Evolutionary conservation across 202 grass and related monocot species (phyloP), one percentile per base, ranked within the genome.

Genomic region (Schoenoplectus triqueter): DNA sequence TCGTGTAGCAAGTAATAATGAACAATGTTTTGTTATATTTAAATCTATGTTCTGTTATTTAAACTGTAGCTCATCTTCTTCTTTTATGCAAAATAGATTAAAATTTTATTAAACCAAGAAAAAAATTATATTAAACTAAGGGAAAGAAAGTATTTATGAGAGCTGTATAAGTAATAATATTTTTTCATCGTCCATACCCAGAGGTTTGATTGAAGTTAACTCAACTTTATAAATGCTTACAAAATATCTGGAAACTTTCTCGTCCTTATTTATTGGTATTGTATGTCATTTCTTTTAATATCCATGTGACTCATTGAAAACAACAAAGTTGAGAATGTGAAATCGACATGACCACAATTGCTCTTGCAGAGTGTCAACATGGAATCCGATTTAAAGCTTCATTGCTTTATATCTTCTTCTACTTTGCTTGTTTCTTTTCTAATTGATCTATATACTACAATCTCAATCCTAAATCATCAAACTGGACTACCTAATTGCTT

Each of bases 311-410:
- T 21, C 1, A 4, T 8, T 74, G 17, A 74, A 52, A 18, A 74
- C 18, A 22, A 8, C 17, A 74, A 74, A 74, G 47, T 46, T 46
- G 41, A 46, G 42, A 13, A 11, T 51, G 47, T 52, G 70, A 74
- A 31, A 31, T 13, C 31, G 18, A 22, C 47, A 21, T 51, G 10
- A 74, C 48, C 10, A 3, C 18, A 19, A 73, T 8, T 77, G 22
- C 51, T 77, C 5, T 77, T 57, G 13, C 46, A 77, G 21, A 56
- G 52, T 77, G 52, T 59, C 70, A 22, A 57, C 73, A 77, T 77
- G 51, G 51, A 57, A 77, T 77, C n/a, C 57, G 57, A 11, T 56
- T 77, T 77, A 40, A 76, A 77, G 49, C 50, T 77, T 56, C 19
- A 39, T 76, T 76, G 20, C 4, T 55, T 17, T 73, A 20, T 46